Conservation (phyloP, 2,329 filamentous ascomycete genomes). For the Venturia carpophila region DNA sequence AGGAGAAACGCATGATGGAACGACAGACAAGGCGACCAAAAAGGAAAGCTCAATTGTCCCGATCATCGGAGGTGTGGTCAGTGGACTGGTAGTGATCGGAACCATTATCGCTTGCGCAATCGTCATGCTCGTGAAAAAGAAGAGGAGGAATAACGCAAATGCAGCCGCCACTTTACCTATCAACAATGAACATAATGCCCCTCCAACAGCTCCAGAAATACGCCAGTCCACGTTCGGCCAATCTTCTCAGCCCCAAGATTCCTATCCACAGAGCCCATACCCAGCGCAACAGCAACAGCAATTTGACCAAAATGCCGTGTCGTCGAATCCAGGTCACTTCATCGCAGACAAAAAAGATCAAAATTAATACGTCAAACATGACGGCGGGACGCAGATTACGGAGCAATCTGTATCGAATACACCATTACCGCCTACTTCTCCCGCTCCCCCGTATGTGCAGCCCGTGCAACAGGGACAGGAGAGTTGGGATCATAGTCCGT, state of each 20-base stretch:
- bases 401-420: neutral
- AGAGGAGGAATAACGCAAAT: conserved; percentile 9
- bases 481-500: neutral
- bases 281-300: neutral
- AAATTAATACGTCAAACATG: neutral
- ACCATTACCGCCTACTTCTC: conserved; percentile 7
- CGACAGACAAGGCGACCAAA: neutral
- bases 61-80: conserved; percentile 19
- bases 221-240: conserved; percentile 7
- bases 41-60: conserved; percentile 15
- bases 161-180: neutral
- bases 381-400: neutral
- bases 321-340: neutral
- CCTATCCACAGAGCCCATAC: neutral
- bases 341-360: neutral
- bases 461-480: neutral
- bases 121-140: conserved; percentile 14
- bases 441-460: neutral
- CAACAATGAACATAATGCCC: neutral
- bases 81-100: conserved; percentile 17
- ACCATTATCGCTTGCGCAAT: conserved; percentile 9
- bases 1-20: neutral
- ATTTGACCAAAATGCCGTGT: neutral
- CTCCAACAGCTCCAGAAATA: neutral
- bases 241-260: neutral